phyloP scores from a whole-genome alignment of 208 protist species.

The Porcisia hertigi region DNA sequence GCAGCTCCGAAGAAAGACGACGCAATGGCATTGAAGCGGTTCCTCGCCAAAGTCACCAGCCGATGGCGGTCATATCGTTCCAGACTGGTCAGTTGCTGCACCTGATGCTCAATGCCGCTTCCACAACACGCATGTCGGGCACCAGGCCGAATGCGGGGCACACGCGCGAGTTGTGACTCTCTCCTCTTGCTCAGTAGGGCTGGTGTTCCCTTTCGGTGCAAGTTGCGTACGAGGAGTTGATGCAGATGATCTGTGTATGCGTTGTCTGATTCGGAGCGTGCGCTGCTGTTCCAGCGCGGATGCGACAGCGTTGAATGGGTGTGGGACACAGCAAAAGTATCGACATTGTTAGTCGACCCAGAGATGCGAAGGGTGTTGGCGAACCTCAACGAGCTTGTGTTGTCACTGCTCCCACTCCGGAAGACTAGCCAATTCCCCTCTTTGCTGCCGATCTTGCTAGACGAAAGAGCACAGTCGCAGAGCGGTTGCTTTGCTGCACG shows the following conservation, averaged over 20 bases:
- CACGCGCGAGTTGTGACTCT: not conserved
- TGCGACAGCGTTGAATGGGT: not conserved
- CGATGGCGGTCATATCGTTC: conserved; percentile 4
- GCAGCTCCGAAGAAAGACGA: not conserved
- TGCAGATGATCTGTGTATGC: conserved; percentile 15
- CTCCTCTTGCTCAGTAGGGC: not conserved
- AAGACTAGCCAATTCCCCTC: conserved; percentile 44
- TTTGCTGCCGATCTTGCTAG: conserved; percentile 9
- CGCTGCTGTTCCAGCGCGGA: conserved; percentile 16
- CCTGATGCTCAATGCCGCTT: not conserved
- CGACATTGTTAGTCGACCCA: not conserved
- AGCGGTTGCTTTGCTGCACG: conserved; percentile 38
- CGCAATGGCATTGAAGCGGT: not conserved
- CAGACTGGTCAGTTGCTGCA: not conserved
- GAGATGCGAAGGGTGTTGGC: conserved; percentile 31
- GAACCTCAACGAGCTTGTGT: conserved; percentile 38
- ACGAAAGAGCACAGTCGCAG: not conserved
- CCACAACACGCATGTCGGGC: not conserved
- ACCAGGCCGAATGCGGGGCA: not conserved
- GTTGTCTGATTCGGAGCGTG: not conserved
- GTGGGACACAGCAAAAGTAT: conserved; percentile 3
- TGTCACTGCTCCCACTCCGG: conserved; percentile 50
- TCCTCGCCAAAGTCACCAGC: not conserved
- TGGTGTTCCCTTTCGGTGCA: not conserved
- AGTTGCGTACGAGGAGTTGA: conserved; percentile 18